These are phyloP conservation scores for Microdochium nivale DNA, from an alignment of 2,329 filamentous ascomycete species.

Conservation along the genomic window DNA sequence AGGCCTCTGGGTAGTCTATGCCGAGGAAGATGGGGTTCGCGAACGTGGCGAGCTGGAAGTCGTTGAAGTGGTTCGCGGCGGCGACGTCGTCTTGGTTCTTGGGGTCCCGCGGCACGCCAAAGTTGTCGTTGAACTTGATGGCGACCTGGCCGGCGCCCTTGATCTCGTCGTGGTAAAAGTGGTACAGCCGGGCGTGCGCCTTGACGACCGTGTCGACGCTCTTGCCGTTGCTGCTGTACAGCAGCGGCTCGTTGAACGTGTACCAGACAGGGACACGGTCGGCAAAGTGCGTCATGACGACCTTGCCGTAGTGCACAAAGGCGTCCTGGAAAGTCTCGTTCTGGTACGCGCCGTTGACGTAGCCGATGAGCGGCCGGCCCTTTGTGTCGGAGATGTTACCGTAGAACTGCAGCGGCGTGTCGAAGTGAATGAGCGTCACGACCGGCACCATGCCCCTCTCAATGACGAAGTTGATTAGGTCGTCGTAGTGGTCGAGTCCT, in stretches of 20 bases:
- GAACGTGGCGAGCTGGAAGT: conserved; percentile 38
- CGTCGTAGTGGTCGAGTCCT: conserved; percentile 43
- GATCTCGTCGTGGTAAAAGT: conserved; percentile 46
- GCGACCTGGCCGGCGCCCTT: conserved; percentile 39
- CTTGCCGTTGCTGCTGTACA: conserved; percentile 29
- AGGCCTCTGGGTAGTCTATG: conserved; percentile 37
- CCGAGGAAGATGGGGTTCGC: conserved; percentile 45
- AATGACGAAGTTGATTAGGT: conserved; percentile 40
- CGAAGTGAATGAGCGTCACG: conserved; percentile 41
- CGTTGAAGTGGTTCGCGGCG: conserved; percentile 36
- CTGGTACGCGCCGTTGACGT: conserved; percentile 32
- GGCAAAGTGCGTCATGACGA: conserved; percentile 40
- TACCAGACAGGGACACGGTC: conserved; percentile 43
- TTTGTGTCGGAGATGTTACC: conserved; percentile 17
- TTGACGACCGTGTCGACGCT: conserved; percentile 32
- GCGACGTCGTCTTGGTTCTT: conserved; percentile 29
- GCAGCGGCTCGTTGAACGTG: conserved; percentile 43
- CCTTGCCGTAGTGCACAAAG: conserved; percentile 44
- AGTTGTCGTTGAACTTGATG: conserved; percentile 41
- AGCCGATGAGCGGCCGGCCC: conserved; percentile 22
- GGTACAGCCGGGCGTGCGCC: conserved; percentile 38
- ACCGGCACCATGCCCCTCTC: conserved; percentile 39
- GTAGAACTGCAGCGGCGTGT: conserved; percentile 34
- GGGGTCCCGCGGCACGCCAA: conserved; percentile 36
- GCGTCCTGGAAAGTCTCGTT: conserved; percentile 38